Conservation (phyloP, 371 early-diverging fungal genomes). For the Batkoa obscura region DNA sequence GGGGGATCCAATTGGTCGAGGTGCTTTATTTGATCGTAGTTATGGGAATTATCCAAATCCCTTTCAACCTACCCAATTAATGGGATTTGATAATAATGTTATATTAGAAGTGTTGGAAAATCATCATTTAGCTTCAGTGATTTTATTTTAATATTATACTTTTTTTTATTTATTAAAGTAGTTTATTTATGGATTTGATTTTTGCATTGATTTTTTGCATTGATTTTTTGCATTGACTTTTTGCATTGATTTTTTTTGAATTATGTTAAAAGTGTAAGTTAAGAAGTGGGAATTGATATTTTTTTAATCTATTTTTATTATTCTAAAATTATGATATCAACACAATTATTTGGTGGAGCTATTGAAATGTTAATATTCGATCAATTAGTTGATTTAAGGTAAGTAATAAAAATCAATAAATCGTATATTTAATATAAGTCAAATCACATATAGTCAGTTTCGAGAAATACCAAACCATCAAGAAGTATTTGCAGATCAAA, state of each 20-base stretch:
- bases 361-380: not conserved
- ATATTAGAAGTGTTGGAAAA: not conserved
- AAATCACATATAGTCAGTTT: not conserved
- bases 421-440: not conserved
- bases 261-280: too few species aligned
- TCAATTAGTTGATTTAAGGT: not conserved
- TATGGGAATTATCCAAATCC: slow-evolving; percentile 1
- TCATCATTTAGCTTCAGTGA: not conserved
- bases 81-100: not conserved
- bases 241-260: too few species aligned
- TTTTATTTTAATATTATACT: not conserved
- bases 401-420: not conserved
- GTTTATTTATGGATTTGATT: too few species aligned
- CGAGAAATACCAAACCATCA: not conserved
- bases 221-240: too few species aligned
- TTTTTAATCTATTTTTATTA: too few species aligned
- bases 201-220: too few species aligned
- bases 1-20: not conserved
- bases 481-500: not conserved
- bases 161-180: too few species aligned
- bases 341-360: not conserved
- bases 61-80: not conserved
- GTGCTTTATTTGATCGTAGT: not conserved
- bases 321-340: too few species aligned
- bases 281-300: too few species aligned